phyloP scores from a whole-genome alignment of 495 filamentous ascomycete species.

The Rhypophila decipiens region DNA sequence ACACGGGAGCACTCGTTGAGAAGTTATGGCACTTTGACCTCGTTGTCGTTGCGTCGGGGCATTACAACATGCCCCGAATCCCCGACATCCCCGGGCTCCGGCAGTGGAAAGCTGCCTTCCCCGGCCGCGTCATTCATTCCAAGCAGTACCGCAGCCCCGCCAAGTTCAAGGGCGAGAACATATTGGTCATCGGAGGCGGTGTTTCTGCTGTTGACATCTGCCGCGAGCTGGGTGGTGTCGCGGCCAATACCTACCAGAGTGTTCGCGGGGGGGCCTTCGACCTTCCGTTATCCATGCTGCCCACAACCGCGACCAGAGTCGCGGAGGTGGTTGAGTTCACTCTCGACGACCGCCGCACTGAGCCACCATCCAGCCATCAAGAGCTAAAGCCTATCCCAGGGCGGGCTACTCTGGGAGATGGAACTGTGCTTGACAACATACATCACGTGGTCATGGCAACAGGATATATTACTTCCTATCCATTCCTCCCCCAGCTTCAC shows the following conservation, averaged over 20 bases:
- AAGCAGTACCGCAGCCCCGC: slow-evolving; percentile 53
- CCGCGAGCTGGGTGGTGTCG: slow-evolving; percentile 45
- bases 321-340: slow-evolving; percentile 37
- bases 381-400: slow-evolving; percentile 5
- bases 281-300: slow-evolving; percentile 41
- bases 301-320: slow-evolving; percentile 43
- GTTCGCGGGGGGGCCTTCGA: slow-evolving; percentile 53
- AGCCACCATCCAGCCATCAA: background rate
- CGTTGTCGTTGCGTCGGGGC: slow-evolving; percentile 52
- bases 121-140: slow-evolving; percentile 49
- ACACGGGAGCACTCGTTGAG: slow-evolving; percentile 12
- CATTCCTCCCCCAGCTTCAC: slow-evolving; percentile 48
- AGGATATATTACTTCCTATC: slow-evolving; percentile 56
- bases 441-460: slow-evolving; percentile 56
- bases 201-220: slow-evolving; percentile 58
- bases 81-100: slow-evolving; percentile 50
- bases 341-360: background rate
- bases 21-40: slow-evolving; percentile 43
- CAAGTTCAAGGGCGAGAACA: slow-evolving; percentile 40
- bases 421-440: slow-evolving; percentile 41
- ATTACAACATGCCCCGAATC: slow-evolving; percentile 52
- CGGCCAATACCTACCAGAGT: slow-evolving; percentile 51
- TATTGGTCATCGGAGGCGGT: slow-evolving; percentile 55
- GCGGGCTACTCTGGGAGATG: slow-evolving; percentile 25
- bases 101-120: slow-evolving; percentile 47